Base-by-base conservation (phyloP, 352 stramenopile genomes). In the Globisporangium rhizosaccharum region DNA sequence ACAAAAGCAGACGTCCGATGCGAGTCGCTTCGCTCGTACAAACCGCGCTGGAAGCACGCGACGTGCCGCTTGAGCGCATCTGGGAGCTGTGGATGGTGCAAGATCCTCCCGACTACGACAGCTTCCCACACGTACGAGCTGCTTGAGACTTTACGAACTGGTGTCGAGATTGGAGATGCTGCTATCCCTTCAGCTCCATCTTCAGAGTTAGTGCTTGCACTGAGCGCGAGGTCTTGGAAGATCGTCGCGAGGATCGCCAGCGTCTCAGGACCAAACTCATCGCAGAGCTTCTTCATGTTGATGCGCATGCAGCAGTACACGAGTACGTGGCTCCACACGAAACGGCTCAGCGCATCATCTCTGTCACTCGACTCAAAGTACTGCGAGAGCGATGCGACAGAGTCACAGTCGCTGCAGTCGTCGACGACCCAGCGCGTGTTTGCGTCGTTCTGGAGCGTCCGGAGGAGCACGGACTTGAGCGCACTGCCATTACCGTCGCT, bases 121-220 rank as follows among this genome's bases (percentile, higher is more conserved):
- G 77, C 63, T 23, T 82, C 67, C 77, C 77, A 87, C 15, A 72
- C 71, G 42, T 61, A 74, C 14, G 57, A 51, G 12, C 23, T 37
- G 23, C 42, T 56, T 4, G 1, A 59, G 28, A 41, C 14, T 58
- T 51, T 37, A 10, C 33, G 5, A 10, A 11, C 3, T 37, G 3
- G 33, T 10, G 33, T 11, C 33, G 33, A 37, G 33, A 37, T 7
- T 37, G 33, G 33, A 37, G 33, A 37, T 7, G 33, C 33, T 0
- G 2, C 28, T 2, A 30, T 30, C 28, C 2, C 28, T 30, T 30
- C 33, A 37, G 33, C 33, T 37, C 33, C 33, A 37, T 37, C 33
- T 37, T 37, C 6, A 1, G 2, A 2, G 2, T 7, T 11, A 37
- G 33, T 1, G 9, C 7, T 10, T 37, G 33, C 33, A 11, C 33